phyloP scores from a whole-genome alignment of 2,329 filamentous ascomycete genomes.

The Orbilia quercus region DNA sequence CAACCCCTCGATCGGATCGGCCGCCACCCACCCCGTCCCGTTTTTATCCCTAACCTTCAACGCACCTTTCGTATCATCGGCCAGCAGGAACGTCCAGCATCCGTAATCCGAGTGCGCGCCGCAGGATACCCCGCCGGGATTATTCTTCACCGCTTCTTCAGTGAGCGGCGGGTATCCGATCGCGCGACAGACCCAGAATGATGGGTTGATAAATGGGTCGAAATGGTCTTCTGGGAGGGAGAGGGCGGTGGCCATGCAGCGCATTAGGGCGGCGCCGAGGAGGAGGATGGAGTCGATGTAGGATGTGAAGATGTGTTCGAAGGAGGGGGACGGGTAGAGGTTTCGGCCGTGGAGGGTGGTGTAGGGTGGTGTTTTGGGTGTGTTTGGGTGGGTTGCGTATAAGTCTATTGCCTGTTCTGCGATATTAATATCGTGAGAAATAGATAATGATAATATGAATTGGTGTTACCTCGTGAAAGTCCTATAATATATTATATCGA shows the following conservation, averaged over 20 bases:
- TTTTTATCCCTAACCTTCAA: slow-evolving; percentile 64
- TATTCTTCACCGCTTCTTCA: slow-evolving; percentile 24
- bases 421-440: not conserved
- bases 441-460: not conserved
- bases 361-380: slow-evolving; percentile 57
- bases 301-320: slow-evolving; percentile 60
- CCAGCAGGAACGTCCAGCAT: slow-evolving; percentile 65
- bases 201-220: slow-evolving; percentile 58
- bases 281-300: slow-evolving; percentile 52
- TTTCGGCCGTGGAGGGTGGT: slow-evolving; percentile 64
- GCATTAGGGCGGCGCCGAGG: slow-evolving; percentile 59
- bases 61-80: slow-evolving; percentile 64
- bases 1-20: slow-evolving; percentile 64
- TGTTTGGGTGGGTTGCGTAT: slow-evolving; percentile 58
- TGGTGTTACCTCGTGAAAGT: slow-evolving; percentile 61
- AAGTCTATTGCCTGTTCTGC: slow-evolving; percentile 60
- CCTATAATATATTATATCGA: too few relatives aligned
- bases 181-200: slow-evolving; percentile 59
- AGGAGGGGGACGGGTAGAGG: slow-evolving; percentile 64
- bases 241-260: slow-evolving; percentile 59
- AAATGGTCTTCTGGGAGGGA: slow-evolving; percentile 59
- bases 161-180: slow-evolving; percentile 59
- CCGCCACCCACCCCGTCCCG: slow-evolving; percentile 63
- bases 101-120: slow-evolving; percentile 66
- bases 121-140: slow-evolving; percentile 62